Conservation (phyloP, 2,329 filamentous ascomycete species). For the Pseudogymnoascus sp. region DNA sequence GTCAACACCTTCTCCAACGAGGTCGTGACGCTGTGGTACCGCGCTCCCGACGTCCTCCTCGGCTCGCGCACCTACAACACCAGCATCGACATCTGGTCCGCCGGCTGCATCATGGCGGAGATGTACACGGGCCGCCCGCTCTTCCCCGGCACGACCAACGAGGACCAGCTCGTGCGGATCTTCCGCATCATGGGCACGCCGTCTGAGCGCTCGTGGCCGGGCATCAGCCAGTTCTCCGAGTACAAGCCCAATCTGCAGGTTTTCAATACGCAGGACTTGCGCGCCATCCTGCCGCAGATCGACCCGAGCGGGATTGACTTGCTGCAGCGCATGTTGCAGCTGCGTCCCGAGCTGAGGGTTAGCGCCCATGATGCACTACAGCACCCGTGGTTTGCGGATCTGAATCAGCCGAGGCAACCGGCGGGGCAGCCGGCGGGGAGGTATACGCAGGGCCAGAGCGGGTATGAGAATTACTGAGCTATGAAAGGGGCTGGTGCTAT, state of each 20-base stretch:
- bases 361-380: slow-evolving; percentile 78
- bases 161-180: slow-evolving; percentile 94
- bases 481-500: neutral
- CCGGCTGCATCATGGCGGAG: slow-evolving; percentile 98
- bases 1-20: slow-evolving; percentile 98
- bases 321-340: slow-evolving; percentile 81
- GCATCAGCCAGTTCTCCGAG: slow-evolving; percentile 91
- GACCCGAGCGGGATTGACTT: slow-evolving; percentile 82
- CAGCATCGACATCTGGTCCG: slow-evolving; percentile 99
- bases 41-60: slow-evolving; percentile 88
- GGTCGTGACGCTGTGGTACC: slow-evolving; percentile 96
- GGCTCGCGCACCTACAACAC: slow-evolving; percentile 96
- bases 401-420: slow-evolving; percentile 51
- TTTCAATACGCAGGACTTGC: slow-evolving; percentile 85
- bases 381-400: slow-evolving; percentile 86
- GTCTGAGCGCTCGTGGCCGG: slow-evolving; percentile 90
- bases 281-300: slow-evolving; percentile 81
- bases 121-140: slow-evolving; percentile 96
- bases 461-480: slow-evolving; percentile 2
- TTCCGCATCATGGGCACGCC: slow-evolving; percentile 98
- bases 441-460: slow-evolving; percentile 6
- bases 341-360: slow-evolving; percentile 84
- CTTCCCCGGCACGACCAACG: slow-evolving; percentile 96
- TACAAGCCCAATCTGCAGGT: slow-evolving; percentile 95
- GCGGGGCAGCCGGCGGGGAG: neutral